Base-by-base conservation (phyloP, 2,329 filamentous ascomycete genomes). In the Ascochyta viciae-villosae region DNA sequence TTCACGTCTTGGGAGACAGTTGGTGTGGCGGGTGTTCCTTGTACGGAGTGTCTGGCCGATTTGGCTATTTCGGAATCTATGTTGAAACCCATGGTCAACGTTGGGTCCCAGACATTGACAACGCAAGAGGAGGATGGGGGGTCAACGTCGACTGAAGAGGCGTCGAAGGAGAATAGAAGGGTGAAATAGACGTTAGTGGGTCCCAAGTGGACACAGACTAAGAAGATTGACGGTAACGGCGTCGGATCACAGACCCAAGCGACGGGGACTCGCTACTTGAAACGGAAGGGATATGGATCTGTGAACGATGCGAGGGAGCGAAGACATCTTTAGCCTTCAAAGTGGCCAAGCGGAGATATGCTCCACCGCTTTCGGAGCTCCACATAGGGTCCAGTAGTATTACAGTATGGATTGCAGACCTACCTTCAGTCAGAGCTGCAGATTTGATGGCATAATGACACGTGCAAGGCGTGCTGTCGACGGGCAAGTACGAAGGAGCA, bases 161-260 rank as follows among this genome's bases (percentile, higher is more conserved):
- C 49, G 56, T 65, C 60, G 58, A 63, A 58, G 54, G 58, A 61
- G 58, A 49, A 58, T 57, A 61, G 56, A 63, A 66, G 43, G 58
- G 58, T 63, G 51, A 63, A 65, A 67, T 67, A 63, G 56, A 66
- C 60, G 66, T 61, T 64, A 61, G 68, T 69, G 70, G 68, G 62
- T 60, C 62, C 50, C 23, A 38, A 48, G 57, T 54, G 60, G 64
- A 65, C 59, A 62, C 62, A 63, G 44, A 60, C 64, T 68, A 70
- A 59, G 60, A 58, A 43, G 61, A 64, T 66, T 66, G 64, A 71
- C 64, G 62, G 64, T 55, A 64, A 64, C 46, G 64, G 63, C 62
- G 60, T 61, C 57, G 64, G 61, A 58, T 61, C 63, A 62, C 58
- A 64, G 54, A 54, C 58, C 63, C 64, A 64, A 58, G 56, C 45